phyloP scores from a whole-genome alignment of 2,329 filamentous ascomycete species.

The Aspergillus japonicus region DNA sequence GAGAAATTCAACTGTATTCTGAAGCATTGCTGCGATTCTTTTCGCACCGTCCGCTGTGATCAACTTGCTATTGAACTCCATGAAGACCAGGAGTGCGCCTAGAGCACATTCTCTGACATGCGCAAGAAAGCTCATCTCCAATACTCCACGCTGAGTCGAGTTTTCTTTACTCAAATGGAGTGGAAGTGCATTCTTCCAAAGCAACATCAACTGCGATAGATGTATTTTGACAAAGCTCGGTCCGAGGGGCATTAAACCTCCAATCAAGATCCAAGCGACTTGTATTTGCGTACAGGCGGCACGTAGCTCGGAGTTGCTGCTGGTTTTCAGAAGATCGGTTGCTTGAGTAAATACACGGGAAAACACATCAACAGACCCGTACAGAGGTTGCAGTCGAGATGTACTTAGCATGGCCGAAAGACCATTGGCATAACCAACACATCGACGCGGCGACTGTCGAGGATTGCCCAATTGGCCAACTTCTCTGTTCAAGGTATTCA shows the following conservation, averaged over 20 bases:
- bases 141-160: conserved; percentile 73
- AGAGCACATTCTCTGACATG: conserved; percentile 94
- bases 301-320: conserved; percentile 83
- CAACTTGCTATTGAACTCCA: conserved; percentile 88
- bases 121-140: conserved; percentile 89
- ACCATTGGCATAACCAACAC: conserved; percentile 87
- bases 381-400: conserved; percentile 80
- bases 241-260: conserved; percentile 91
- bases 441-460: conserved; percentile 76
- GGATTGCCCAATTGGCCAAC: conserved; percentile 72
- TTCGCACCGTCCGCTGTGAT: conserved; percentile 93
- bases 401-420: conserved; percentile 88
- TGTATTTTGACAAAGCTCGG: conserved; percentile 99
- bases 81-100: conserved; percentile 84
- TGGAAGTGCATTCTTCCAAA: conserved; percentile 97
- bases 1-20: conserved; percentile 90
- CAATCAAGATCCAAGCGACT: conserved; percentile 95
- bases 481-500: conserved; percentile 91
- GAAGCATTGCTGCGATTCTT: conserved; percentile 87
- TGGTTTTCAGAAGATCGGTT: conserved; percentile 87
- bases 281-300: conserved; percentile 94
- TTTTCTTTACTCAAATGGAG: conserved; percentile 94
- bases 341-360: conserved; percentile 88
- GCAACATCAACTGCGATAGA: conserved; percentile 82
- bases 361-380: conserved; percentile 94